Evolutionary conservation across 2,329 filamentous ascomycete genomes (phyloP).

Genomic region (Anisogramma anomala): DNA sequence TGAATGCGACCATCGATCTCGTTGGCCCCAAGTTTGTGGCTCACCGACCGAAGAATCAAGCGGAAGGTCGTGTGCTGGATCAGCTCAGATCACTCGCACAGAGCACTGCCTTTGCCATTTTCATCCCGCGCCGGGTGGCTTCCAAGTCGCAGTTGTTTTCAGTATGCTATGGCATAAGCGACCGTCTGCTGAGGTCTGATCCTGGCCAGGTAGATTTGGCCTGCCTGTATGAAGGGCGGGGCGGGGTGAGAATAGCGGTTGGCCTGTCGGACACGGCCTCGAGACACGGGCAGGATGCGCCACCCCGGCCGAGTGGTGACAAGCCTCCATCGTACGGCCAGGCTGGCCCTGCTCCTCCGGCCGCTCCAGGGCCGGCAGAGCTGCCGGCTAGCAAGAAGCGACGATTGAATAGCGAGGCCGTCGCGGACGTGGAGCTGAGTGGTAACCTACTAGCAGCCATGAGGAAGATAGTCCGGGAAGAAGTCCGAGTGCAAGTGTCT

Average conservation of each 20-base stretch:
- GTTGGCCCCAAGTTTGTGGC: neutral
- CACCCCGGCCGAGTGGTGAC: neutral
- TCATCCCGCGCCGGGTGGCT: neutral
- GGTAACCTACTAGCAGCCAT: neutral
- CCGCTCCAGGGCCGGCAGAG: neutral
- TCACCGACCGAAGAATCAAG: conserved; percentile 3
- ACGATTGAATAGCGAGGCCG: neutral
- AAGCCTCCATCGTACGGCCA: conserved; percentile 3
- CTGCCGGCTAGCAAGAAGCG: conserved; percentile 1
- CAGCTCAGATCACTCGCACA: neutral
- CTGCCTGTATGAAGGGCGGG: conserved; percentile 5
- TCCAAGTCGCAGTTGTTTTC: neutral
- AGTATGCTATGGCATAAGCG: neutral
- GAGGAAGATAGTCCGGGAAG: neutral
- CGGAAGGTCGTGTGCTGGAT: conserved; percentile 1
- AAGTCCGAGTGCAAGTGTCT: neutral
- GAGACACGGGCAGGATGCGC: neutral
- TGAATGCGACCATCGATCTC: neutral
- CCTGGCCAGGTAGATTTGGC: conserved; percentile 3
- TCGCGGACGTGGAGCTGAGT: neutral
- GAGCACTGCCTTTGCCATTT: neutral
- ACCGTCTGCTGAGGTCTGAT: neutral
- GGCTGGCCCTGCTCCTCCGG: neutral
- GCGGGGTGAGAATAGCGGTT: neutral
- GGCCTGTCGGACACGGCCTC: neutral